Evolutionary conservation across 129 eudicot species (phyloP), one percentile per base, ranked within the genome.

Genomic region (Cynara cardunculus): DNA sequence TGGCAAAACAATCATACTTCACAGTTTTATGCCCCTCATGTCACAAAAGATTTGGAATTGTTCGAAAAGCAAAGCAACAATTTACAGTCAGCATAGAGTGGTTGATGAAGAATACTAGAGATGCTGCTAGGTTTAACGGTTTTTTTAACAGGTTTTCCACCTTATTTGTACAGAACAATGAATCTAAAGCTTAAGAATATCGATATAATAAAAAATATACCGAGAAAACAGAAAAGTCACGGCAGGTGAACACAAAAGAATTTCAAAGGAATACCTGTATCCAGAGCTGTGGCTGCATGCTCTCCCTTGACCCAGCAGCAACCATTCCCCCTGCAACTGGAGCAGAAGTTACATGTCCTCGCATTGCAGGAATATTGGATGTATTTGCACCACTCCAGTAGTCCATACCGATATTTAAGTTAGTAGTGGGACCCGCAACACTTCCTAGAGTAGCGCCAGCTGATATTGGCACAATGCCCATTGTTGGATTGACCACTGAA

Each of bases 371-470:
- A 44, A 87, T 69, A 62, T 86, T 71, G 61, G 94, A 78, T 61
- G 88, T 56, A 73, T 84, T 78, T 62, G 92, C 82, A 66, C 92
- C 78, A 69, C 84, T 87, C 96, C 96, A 92, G 81, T 89, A 89
- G 46, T 89, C 98, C 96, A 89, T 93, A 75, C 97, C 96, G 18
- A 89, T 93, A 78, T 91, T 93, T 76, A 93, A 89, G 88, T 91
- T 93, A 27, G 97, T 89, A 10, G 90, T 62, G 70, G 98, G 98
- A 72, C 97, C 90, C 8, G 91, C 76, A 80, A 89, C 87, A 73
- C 88, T 84, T 73, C 86, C 89, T 46, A 85, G 83, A 35, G 87
- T 84, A 59, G 85, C 97, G 61, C 83, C 84, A 26, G 85, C 87
- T 75, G 93, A 56, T 25, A 87, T 61, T 34, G 97, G 91, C 87